Evolutionary conservation across 1,284 basidiomycete species (phyloP).

Genomic region (Naganishia sp.): DNA sequence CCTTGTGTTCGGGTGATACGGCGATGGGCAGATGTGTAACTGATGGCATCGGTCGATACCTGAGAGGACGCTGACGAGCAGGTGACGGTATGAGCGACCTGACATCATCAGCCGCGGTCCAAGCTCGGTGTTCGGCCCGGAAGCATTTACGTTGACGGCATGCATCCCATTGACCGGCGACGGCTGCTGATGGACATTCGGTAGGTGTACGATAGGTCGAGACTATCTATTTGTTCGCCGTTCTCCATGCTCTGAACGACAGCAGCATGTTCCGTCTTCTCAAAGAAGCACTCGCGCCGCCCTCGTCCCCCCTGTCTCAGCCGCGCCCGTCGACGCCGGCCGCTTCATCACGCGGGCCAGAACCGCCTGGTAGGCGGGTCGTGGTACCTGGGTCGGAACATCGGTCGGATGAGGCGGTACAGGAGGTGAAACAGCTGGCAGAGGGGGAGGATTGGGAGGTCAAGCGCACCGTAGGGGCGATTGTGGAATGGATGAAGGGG

Average conservation of each 20-base stretch:
- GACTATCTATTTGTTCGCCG: too few species aligned
- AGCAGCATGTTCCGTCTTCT: conserved; percentile 34
- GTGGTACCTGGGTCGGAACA: neutral
- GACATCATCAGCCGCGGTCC: too few species aligned
- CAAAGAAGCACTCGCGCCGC: conserved; percentile 32
- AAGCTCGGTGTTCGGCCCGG: neutral
- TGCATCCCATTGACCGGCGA: neutral
- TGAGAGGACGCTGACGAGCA: too few species aligned
- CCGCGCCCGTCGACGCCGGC: neutral
- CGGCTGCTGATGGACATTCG: too few species aligned
- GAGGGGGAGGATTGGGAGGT: conserved; percentile 28
- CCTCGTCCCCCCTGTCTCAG: conserved; percentile 11
- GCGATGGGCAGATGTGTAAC: too few species aligned
- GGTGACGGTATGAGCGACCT: too few species aligned
- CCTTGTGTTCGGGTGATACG: too few species aligned
- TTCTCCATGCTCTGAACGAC: conserved; percentile 1
- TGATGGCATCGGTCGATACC: too few species aligned
- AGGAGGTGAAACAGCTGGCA: conserved; percentile 5
- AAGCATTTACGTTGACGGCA: neutral
- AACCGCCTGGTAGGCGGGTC: neutral
- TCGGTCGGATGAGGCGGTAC: neutral
- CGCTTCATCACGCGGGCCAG: neutral
- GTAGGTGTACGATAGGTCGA: neutral
- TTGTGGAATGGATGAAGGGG: conserved; percentile 1
- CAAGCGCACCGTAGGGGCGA: neutral